A percentile compares a stretch with the other conserved stretches of the same genome.
Evolutionary conservation across 2,329 filamentous ascomycete species (phyloP).

Genomic region (Colletotrichum falcatum): DNA sequence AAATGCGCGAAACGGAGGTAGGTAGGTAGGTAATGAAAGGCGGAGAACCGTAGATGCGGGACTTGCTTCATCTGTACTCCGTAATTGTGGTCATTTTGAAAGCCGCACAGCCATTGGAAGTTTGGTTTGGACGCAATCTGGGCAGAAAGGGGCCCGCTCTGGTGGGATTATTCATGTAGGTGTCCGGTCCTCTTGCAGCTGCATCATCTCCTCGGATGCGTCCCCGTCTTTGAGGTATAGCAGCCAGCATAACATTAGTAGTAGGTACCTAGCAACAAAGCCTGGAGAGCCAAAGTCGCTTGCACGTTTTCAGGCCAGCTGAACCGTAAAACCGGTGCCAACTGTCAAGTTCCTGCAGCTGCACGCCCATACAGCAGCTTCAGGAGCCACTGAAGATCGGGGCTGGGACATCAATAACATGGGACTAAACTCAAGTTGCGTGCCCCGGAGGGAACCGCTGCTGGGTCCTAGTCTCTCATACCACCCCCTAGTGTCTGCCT

Average conservation of each 20-base stretch:
- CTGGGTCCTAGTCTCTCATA: slow-evolving; percentile 9
- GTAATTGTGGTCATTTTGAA: slow-evolving; percentile 30
- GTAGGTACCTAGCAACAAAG: background rate
- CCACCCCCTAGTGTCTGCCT: slow-evolving; percentile 29
- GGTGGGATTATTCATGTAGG: slow-evolving; percentile 5
- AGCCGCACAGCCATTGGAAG: slow-evolving; percentile 6
- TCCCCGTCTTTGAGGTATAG: background rate
- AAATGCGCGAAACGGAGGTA: slow-evolving; percentile 5
- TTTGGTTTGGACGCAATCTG: slow-evolving; percentile 7
- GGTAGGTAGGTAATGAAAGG: slow-evolving; percentile 19
- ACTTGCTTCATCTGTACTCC: slow-evolving; percentile 9
- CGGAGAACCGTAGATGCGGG: slow-evolving; percentile 17
- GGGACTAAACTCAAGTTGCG: slow-evolving; percentile 9
- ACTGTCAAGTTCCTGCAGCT: slow-evolving; percentile 27
- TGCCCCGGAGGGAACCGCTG: slow-evolving; percentile 34
- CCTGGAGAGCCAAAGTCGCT: slow-evolving; percentile 7
- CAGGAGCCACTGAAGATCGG: slow-evolving; percentile 28
- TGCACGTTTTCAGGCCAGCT: background rate
- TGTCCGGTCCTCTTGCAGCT: background rate
- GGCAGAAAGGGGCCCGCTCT: slow-evolving; percentile 22
- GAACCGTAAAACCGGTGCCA: slow-evolving; percentile 18
- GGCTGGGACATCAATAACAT: slow-evolving; percentile 24
- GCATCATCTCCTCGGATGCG: background rate
- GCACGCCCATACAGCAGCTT: slow-evolving; percentile 29
- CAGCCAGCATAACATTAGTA: background rate